Percentiles rank a stretch among this genome's conserved stretches.
These are phyloP conservation scores for Tuber magnatum DNA, from an alignment of 495 filamentous ascomycete species.

Conservation along the genomic window DNA sequence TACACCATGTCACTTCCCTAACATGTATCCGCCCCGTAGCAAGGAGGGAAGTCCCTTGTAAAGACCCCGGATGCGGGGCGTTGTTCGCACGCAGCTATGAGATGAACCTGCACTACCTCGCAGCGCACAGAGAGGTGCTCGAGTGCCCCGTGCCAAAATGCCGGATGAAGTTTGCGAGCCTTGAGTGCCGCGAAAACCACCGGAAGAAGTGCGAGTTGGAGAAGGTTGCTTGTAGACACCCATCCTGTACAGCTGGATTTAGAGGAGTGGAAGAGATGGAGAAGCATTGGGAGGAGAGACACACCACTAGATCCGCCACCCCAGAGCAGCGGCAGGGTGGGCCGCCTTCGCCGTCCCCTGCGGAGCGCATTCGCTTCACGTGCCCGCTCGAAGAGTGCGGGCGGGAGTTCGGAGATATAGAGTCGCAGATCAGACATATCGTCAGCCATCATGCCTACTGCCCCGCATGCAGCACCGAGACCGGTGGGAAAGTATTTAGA, in stretches of 20 bases:
- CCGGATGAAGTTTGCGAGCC: constrained; percentile 18
- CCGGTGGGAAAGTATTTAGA: constrained; percentile 18
- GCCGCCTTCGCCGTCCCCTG: constrained; percentile 9
- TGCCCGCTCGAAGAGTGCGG: constrained; percentile 15
- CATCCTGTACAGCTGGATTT: constrained; percentile 22
- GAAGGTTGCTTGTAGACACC: not conserved
- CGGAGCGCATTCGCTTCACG: constrained; percentile 13
- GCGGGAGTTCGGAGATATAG: constrained; percentile 20
- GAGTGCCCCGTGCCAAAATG: constrained; percentile 19
- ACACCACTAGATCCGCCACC: constrained; percentile 14
- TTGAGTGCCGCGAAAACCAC: constrained; percentile 23
- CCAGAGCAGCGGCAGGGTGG: not conserved
- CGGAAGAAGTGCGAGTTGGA: constrained; percentile 18
- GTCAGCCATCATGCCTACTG: constrained; percentile 22
- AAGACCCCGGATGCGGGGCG: constrained; percentile 18
- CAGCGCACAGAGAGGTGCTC: constrained; percentile 18
- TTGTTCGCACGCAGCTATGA: constrained; percentile 22
- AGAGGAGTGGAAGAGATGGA: constrained; percentile 22
- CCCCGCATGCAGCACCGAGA: constrained; percentile 18
- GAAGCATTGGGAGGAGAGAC: constrained; percentile 16
- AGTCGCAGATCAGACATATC: constrained; percentile 20
- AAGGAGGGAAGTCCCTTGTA: constrained; percentile 13
- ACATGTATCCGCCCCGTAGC: constrained; percentile 13
- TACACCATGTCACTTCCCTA: constrained; percentile 11
- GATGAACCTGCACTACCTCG: constrained; percentile 23